phyloP scores from a whole-genome alignment of 139 green algal genomes.

The Micractinium sp. region DNA sequence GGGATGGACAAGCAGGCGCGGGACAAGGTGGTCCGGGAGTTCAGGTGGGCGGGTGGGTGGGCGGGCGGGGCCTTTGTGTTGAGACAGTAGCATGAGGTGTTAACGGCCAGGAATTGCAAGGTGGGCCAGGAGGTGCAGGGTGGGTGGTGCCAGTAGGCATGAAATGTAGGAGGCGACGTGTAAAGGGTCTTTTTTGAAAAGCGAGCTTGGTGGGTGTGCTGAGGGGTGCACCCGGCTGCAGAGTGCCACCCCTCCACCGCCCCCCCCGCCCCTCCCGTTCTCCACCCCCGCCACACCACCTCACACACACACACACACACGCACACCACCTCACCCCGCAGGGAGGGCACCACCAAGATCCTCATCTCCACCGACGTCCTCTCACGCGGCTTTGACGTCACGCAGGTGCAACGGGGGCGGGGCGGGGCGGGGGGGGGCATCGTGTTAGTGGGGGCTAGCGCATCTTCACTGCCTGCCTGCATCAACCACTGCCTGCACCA shows the following conservation, averaged over 20 bases:
- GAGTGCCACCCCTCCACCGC: too few relatives aligned
- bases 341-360: conserved; percentile 92
- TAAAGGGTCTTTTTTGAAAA: background rate
- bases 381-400: conserved; percentile 96
- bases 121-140: too few relatives aligned
- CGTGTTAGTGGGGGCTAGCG: background rate
- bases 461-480: too few relatives aligned
- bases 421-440: background rate
- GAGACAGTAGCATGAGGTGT: background rate
- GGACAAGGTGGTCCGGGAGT: conserved; percentile 93
- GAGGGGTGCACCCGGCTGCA: too few relatives aligned
- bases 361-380: conserved; percentile 98
- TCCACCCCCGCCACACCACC: too few relatives aligned
- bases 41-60: conserved; percentile 47
- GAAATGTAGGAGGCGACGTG: too few relatives aligned
- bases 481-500: too few relatives aligned
- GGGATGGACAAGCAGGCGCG: conserved; percentile 85
- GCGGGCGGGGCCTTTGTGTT: background rate
- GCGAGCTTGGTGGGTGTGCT: background rate
- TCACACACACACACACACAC: too few relatives aligned
- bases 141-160: background rate
- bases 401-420: conserved; percentile 63
- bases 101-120: background rate
- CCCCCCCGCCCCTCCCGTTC: background rate
- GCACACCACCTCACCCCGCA: background rate